Base-by-base conservation (phyloP, 331 rosid genomes). In the Malus hybrid region DNA sequence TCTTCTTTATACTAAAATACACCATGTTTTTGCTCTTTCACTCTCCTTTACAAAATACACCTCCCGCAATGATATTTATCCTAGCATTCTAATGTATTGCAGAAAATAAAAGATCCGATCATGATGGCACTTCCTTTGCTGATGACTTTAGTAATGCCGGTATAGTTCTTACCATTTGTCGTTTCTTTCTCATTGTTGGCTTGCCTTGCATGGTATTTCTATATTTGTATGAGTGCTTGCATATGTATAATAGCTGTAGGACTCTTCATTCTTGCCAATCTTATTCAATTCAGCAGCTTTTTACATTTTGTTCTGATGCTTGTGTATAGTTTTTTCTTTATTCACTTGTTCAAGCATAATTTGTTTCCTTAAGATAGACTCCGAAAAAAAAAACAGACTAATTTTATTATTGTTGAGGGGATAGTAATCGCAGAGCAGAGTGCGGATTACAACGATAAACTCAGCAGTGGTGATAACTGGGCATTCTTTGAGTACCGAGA, bases 31-130 rank as follows among this genome's bases (percentile, higher is more conserved):
- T 73, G 56, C 34, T 48, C 22, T 60, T 84, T 76, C 79, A 39
- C 71, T 67, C 75, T 78, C 78, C 52, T 72, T 61, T 28, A 5
- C 15, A 24, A 27, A 15, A 4, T 56, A 48, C 22, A 13, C 32
- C 28, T 60, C 19, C 72, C 18, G 29, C 57, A 11, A 76, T 24
- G 27, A 22, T 83, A 50, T 12, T 29, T 76, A 29, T 65, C 66
- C 1, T 55, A 10, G 31, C 50, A 52, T 48, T 74, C 34, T 75
- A 56, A 36, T 77, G 55, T 78, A 55, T 69, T 81, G 81, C 84
- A 94, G 99, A 92, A 83, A 86, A 80, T 75, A 94, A 92, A 87
- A 90, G 82, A 79, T 69, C 87, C 24, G 92, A 94, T 70, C 90
- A 79, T 62, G 97, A 94, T 75, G 85, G 86, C 79, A 73, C 59